phyloP scores from a whole-genome alignment of 306 rosid genomes.

The Prunus fruticosa region DNA sequence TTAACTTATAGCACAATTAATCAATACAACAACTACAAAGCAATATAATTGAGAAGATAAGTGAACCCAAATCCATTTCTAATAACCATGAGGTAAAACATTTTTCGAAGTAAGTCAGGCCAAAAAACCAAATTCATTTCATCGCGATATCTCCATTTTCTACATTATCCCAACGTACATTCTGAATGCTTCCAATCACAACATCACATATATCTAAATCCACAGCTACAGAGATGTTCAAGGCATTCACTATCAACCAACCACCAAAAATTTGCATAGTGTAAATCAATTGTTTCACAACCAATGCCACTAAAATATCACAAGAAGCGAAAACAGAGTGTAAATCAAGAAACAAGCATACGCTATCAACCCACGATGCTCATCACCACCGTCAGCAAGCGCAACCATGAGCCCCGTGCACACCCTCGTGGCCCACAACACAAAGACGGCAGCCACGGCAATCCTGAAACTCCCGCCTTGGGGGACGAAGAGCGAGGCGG shows the following conservation, averaged over 20 bases:
- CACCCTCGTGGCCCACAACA: slow-evolving; percentile 87
- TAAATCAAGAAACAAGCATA: slow-evolving; percentile 93
- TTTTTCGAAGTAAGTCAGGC: neutral
- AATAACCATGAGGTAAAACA: neutral
- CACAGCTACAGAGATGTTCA: slow-evolving; percentile 9
- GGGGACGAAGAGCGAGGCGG: slow-evolving; percentile 71
- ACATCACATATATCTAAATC: neutral
- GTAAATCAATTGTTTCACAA: slow-evolving; percentile 17
- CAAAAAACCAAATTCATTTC: neutral
- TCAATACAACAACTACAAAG: neutral
- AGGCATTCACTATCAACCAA: slow-evolving; percentile 1
- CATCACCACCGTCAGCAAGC: slow-evolving; percentile 89
- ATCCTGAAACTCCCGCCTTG: slow-evolving; percentile 55
- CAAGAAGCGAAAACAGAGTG: slow-evolving; percentile 87
- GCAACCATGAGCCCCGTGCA: slow-evolving; percentile 72
- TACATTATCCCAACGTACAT: neutral
- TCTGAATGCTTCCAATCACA: neutral
- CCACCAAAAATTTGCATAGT: slow-evolving; percentile 30
- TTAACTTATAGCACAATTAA: neutral
- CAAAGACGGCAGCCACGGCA: slow-evolving; percentile 56
- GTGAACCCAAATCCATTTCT: neutral
- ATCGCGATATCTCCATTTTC: neutral
- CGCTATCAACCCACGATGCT: slow-evolving; percentile 88
- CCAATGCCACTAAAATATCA: slow-evolving; percentile 54
- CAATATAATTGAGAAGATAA: neutral